Base-by-base conservation (phyloP, 164 flowering plant species). In the Chimonanthus praecox region DNA sequence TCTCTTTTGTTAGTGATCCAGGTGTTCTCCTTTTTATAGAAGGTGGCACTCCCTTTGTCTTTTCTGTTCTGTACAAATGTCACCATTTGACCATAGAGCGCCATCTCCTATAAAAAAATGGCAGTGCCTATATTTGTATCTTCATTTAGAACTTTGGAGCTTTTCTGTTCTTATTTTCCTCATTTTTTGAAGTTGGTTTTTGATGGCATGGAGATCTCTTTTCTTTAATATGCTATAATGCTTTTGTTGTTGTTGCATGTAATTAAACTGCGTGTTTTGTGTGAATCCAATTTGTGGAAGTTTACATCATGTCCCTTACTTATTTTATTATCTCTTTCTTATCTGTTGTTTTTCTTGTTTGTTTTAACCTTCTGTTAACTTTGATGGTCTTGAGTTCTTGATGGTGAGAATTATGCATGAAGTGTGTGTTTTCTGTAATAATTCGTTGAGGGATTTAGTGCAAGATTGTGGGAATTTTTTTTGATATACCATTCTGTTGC, bases 321-420 rank as follows among this genome's bases (percentile, higher is more conserved):
- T 54, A 9, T 54, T 54, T 50, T 54, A n/a, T 54, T 10, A 54
- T 11, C 16, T 54, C 16, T 13, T 66, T 66, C 15, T 66, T 44
- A 6, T 44, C 45, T 9, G 68, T 43, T 66, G 49, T 44, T 66
- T 66, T 10, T 9, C 45, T 73, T 51, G 62, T 69, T 69, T 69
- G 43, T 49, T 10, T 69, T 43, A 50, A 11, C 20, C 47, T 69
- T 4, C 20, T 48, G 58, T 49, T 21, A 10, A 33, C 33, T 33
- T 33, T 33, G 33, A 33, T 33, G 33, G 46, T 51, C 43, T 68
- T 21, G 18, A n/a, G 70, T 7, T 49, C 20, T 54, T 49, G 21
- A 10, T 21, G 49, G 60, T 16, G 6, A 21, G 16, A 49, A 49
- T 45, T 45, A 33, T 68, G 70, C 70, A n/a, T n/a, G 54, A 49